Conservation (phyloP, 345 rosid genomes). For the Cochlearia excelsa region DNA sequence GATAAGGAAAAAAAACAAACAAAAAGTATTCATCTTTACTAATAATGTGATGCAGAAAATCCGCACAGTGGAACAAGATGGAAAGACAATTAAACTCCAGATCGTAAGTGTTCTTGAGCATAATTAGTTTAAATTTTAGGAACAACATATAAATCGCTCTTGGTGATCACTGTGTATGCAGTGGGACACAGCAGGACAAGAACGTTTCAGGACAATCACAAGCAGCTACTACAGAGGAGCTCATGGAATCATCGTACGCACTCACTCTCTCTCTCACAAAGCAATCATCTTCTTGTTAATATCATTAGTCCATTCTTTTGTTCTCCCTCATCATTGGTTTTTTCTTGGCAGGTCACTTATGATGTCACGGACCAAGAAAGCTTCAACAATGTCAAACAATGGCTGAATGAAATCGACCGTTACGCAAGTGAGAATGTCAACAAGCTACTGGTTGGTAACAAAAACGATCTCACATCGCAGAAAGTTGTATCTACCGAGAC, state of each 20-base stretch:
- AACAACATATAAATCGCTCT: neutral
- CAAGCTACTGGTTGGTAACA: slow-evolving; percentile 77
- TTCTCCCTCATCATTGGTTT: neutral
- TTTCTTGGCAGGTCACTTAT: slow-evolving; percentile 45
- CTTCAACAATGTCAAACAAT: slow-evolving; percentile 51
- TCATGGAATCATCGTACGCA: slow-evolving; percentile 49
- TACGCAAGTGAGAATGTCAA: slow-evolving; percentile 78
- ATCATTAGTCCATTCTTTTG: neutral
- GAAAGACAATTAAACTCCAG: slow-evolving; percentile 60
- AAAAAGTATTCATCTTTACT: slow-evolving; percentile 1
- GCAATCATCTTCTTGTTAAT: neutral
- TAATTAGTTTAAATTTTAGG: neutral
- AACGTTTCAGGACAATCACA: slow-evolving; percentile 86
- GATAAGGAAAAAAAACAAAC: too few relatives aligned
- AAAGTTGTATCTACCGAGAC: slow-evolving; percentile 54
- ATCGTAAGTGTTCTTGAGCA: slow-evolving; percentile 38
- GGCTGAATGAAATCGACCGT: slow-evolving; percentile 76
- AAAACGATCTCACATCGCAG: slow-evolving; percentile 41
- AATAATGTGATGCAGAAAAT: slow-evolving; percentile 44
- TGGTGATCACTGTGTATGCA: slow-evolving; percentile 24
- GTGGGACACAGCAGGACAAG: slow-evolving; percentile 99
- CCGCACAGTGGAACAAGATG: slow-evolving; percentile 62
- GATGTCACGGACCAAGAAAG: too few relatives aligned
- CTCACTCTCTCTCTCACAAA: neutral
- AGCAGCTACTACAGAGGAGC: slow-evolving; percentile 55